A percentile compares a stretch with the other conserved stretches of the same genome.
Evolutionary conservation across 306 rosid genomes (phyloP).

Genomic region (Malus fusca): DNA sequence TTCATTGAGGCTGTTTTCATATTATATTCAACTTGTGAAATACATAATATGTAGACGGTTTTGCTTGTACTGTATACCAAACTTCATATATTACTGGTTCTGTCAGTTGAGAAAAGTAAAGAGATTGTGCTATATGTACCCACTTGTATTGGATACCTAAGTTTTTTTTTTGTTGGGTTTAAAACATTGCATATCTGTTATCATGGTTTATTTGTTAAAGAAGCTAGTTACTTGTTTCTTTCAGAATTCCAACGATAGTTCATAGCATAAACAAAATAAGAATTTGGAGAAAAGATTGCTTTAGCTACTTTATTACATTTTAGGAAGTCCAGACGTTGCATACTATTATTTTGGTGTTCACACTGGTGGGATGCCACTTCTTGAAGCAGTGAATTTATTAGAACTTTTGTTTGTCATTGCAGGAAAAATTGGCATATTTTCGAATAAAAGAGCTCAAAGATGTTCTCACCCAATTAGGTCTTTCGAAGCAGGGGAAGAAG

Average conservation of each 20-base stretch:
- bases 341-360: neutral
- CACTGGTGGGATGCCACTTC: neutral
- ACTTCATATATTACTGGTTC: neutral
- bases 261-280: neutral
- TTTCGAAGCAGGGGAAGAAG: slow-evolving; percentile 96
- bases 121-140: neutral
- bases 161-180: neutral
- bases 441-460: slow-evolving; percentile 93
- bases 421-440: slow-evolving; percentile 78
- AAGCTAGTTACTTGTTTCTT: neutral
- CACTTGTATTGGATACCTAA: neutral
- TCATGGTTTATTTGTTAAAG: neutral
- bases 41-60: neutral
- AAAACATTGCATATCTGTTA: neutral
- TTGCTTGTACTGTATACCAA: neutral
- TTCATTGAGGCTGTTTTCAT: neutral
- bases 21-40: neutral
- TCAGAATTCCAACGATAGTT: neutral
- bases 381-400: neutral
- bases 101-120: neutral
- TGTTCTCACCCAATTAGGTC: slow-evolving; percentile 78
- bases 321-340: neutral
- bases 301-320: neutral
- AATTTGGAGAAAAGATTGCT: neutral
- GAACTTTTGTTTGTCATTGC: slow-evolving; percentile 9